Evolutionary conservation across 208 protist genomes (phyloP).

Genomic region (Trypanosoma caninum): DNA sequence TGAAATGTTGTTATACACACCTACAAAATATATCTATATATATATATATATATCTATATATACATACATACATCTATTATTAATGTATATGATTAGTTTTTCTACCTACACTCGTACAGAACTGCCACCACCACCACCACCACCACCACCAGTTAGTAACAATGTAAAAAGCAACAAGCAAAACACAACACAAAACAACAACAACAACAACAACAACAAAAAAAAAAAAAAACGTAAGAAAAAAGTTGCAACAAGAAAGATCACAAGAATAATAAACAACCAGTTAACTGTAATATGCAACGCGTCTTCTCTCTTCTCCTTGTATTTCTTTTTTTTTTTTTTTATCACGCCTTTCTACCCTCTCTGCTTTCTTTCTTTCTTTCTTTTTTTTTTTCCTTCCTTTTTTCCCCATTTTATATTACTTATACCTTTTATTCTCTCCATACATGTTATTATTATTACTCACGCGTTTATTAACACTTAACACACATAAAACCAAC

Average conservation of each 20-base stretch:
- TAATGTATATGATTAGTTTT: neutral
- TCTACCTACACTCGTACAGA: too few species aligned
- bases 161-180: neutral
- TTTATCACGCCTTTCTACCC: neutral
- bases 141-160: too few species aligned
- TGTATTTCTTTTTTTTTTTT: constrained; percentile 4
- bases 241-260: neutral
- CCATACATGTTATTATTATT: too few species aligned
- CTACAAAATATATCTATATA: too few species aligned
- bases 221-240: neutral
- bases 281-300: too few species aligned
- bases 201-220: neutral
- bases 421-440: neutral
- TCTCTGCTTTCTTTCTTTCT: constrained; percentile 1
- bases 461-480: too few species aligned
- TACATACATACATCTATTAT: constrained; percentile 4
- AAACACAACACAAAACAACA: neutral
- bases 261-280: neutral
- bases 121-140: too few species aligned
- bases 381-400: neutral
- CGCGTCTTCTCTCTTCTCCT: neutral
- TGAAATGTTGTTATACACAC: too few species aligned
- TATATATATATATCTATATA: constrained; percentile 15
- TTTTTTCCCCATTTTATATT: neutral
- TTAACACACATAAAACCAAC: too few species aligned